Base-by-base conservation (phyloP, 257 asterid species). In the Solanum arcanum region DNA sequence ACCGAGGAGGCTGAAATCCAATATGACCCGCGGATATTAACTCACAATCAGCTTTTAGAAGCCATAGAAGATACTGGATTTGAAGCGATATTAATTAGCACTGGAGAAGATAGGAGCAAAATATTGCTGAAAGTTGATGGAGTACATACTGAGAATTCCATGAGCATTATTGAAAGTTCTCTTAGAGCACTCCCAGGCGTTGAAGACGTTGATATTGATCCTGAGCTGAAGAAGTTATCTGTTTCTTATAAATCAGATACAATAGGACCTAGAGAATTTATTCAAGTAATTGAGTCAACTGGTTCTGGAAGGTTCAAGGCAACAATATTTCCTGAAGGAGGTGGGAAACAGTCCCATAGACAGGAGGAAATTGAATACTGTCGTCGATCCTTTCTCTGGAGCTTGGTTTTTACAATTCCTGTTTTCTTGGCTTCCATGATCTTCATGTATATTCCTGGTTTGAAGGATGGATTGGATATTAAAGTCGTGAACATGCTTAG, bases 1-100 rank as follows among this genome's bases (percentile, higher is more conserved):
- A 91, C 89, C 2, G 93, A 89, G 84, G 93, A 87, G 68, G 91
- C 92, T 84, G 90, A 91, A 90, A 88, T 91, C 62, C 92, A 83
- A 25, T 91, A 89, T 85, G 92, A 91, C 49, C 89, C 86, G 0
- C 82, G 47, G 84, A 47, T 86, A 83, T n/a, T 86, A 81, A 86
- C 62, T 77, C 84, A 83, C 88, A 39, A 47, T 31, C 78, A 73
- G 73, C 46, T 91, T 60, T 52, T 90, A 73, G 64, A 91, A 81
- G 84, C 91, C 84, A 56, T 91, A 77, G 88, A 90, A 76, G 41
- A 88, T 25, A 80, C 88, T 39, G 92, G 92, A 47, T 91, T 89
- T 82, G 90, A 90, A 87, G 90, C 90, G 8, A 80, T 86, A 81
- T 56, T 91, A 60, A 44, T 91, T 23, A 86, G 90, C 33, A 78